phyloP scores from a whole-genome alignment of 2,329 filamentous ascomycete species.

The Penicillium vulpinum region DNA sequence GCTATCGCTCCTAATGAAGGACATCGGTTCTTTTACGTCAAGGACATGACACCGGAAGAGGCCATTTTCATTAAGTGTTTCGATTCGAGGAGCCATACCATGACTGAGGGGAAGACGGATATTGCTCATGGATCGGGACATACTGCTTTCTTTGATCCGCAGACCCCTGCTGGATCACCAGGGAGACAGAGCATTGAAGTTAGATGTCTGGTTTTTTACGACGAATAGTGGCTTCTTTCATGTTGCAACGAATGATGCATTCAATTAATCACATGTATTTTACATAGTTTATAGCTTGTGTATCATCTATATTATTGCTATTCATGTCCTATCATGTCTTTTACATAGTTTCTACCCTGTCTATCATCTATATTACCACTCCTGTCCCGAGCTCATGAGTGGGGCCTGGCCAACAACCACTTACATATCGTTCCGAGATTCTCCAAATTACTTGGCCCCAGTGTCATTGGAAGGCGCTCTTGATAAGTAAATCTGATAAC shows the following conservation, averaged over 20 bases:
- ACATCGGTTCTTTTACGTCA: slow-evolving; percentile 66
- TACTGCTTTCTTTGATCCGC: slow-evolving; percentile 58
- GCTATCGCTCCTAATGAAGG: slow-evolving; percentile 57
- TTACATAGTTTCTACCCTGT: no score
- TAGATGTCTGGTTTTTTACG: slow-evolving; percentile 63
- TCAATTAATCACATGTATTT: neutral
- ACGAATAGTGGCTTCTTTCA: slow-evolving; percentile 29
- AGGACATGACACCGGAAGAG: slow-evolving; percentile 64
- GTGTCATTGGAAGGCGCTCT: neutral
- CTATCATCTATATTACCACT: no score
- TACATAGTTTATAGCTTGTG: neutral
- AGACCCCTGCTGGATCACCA: slow-evolving; percentile 52
- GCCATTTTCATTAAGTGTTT: slow-evolving; percentile 59
- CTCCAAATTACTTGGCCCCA: neutral
- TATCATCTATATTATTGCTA: neutral
- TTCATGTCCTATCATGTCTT: neutral
- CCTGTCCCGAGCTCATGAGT: no score
- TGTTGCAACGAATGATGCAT: neutral
- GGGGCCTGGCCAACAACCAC: neutral
- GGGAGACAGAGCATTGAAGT: slow-evolving; percentile 65
- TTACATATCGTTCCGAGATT: neutral
- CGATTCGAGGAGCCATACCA: slow-evolving; percentile 48
- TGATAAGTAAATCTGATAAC: neutral
- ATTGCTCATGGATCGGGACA: slow-evolving; percentile 54
- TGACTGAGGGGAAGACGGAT: slow-evolving; percentile 40